Evolutionary conservation across 1,284 basidiomycete genomes (phyloP), one percentile per base, ranked within the genome.

Genomic region (Apiotrichum sp.): DNA sequence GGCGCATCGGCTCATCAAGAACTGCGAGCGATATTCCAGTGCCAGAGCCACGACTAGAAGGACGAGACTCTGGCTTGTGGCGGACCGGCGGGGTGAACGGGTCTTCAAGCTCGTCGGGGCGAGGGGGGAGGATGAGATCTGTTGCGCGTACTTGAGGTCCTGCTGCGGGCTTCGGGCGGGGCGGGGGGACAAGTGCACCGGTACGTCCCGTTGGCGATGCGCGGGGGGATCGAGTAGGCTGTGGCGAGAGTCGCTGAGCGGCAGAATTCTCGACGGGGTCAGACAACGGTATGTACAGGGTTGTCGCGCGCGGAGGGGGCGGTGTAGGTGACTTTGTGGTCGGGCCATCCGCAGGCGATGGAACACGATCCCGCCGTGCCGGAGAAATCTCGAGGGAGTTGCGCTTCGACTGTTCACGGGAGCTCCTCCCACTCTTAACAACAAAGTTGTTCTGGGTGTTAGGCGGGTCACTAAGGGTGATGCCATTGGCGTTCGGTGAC

Each of bases 71-170:
- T 10, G 47, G 36, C 13, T 49, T 39, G 39, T 14, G 31, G 31
- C 48, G 48, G 2, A 11, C 6, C 2, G 48, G 48, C 3, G 47
- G 47, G 2, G 35, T 29, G 13, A 54, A 32, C 4, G 50, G 46
- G 10, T 45, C 61, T 8, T 68, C 68, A 54, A 72, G 65, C 56
- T 68, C 64, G 51, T 70, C 67, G 2, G 70, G 70, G 7, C 69
- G 66, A 5, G 69, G 61, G 32, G 70, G 70, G 10, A 72, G 64
- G 42, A 64, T 62, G 45, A 66, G 46, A 5, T 52, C 31, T 0
- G 49, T 42, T 4, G 50, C 10, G 8, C 6, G 32, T 7, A 50
- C n/a, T 14, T 50, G 48, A 3, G 48, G 48, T 22, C 42, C 39
- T 5, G 31, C 6, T 9, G 29, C 32, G 4, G 14, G 29, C 29